Conservation (phyloP, 2,329 filamentous ascomycete genomes). For the Decorospora gaudefroyi region DNA sequence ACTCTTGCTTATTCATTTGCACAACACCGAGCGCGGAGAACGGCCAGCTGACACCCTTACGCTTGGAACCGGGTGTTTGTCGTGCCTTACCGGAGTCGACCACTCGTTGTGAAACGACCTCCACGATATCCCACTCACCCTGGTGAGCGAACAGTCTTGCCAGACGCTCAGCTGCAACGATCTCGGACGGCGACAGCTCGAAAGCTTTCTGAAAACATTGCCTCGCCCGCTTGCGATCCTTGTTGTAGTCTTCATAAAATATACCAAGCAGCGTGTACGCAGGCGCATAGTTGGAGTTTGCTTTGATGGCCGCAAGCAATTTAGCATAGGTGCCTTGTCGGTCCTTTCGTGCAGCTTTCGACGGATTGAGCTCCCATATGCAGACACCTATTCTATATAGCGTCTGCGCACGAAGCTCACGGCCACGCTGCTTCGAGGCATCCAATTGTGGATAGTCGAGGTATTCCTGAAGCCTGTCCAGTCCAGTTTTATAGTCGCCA, state of each 20-base stretch:
- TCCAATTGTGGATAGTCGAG: constrained; percentile 64
- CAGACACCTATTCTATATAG: constrained; percentile 87
- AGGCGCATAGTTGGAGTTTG: constrained; percentile 83
- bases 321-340: constrained; percentile 80
- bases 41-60: constrained; percentile 92
- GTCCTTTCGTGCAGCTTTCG: constrained; percentile 73
- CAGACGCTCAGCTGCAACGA: constrained; percentile 83
- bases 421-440: constrained; percentile 61
- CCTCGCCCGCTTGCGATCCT: constrained; percentile 82
- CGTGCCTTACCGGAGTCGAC: constrained; percentile 93
- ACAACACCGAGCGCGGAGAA: constrained; percentile 92
- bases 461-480: constrained; percentile 71
- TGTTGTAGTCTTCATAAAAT: constrained; percentile 89
- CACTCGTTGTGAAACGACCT: constrained; percentile 85
- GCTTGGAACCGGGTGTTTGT: constrained; percentile 88
- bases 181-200: constrained; percentile 84
- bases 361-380: constrained; percentile 80
- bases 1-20: constrained; percentile 92
- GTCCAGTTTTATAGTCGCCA: constrained; percentile 71
- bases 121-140: constrained; percentile 94
- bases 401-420: constrained; percentile 80
- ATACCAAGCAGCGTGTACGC: constrained; percentile 89
- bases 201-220: constrained; percentile 96
- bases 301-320: constrained; percentile 82
- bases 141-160: constrained; percentile 85